These are phyloP conservation scores for Kazachstania psychrophila DNA, from an alignment of 805 yeast genomes.

Conservation along the genomic window DNA sequence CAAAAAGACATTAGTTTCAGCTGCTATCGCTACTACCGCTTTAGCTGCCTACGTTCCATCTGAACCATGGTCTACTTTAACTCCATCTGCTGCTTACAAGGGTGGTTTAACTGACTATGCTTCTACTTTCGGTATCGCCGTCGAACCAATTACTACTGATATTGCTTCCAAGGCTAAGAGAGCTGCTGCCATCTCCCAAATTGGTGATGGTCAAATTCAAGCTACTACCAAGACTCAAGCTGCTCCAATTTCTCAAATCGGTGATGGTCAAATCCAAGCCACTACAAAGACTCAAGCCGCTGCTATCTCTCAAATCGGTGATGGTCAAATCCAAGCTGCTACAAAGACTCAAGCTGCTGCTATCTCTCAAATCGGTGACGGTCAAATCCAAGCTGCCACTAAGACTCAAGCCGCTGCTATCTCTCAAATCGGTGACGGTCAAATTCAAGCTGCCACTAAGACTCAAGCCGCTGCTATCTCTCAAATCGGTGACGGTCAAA, in stretches of 20 bases:
- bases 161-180: conserved; percentile 19
- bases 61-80: conserved; percentile 63
- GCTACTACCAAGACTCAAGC: conserved; percentile 1
- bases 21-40: conserved; percentile 40
- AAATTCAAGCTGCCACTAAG: conserved; percentile 26
- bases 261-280: conserved; percentile 1
- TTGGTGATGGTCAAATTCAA: conserved; percentile 4
- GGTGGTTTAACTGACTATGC: conserved; percentile 51
- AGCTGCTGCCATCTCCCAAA: conserved; percentile 31
- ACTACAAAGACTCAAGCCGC: conserved; percentile 13
- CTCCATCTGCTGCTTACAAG: conserved; percentile 47
- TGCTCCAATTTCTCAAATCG: not conserved
- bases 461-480: conserved; percentile 30
- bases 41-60: conserved; percentile 56
- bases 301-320: conserved; percentile 35
- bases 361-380: conserved; percentile 5
- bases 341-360: conserved; percentile 36
- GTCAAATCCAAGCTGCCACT: conserved; percentile 17
- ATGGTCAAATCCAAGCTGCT: conserved; percentile 37
- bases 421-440: conserved; percentile 32
- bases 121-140: conserved; percentile 57
- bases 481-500: conserved; percentile 25
- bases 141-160: conserved; percentile 37
- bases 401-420: conserved; percentile 19
- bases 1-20: conserved; percentile 32